Base-by-base conservation (phyloP, 2,329 filamentous ascomycete genomes). In the Cladosporium sp. region DNA sequence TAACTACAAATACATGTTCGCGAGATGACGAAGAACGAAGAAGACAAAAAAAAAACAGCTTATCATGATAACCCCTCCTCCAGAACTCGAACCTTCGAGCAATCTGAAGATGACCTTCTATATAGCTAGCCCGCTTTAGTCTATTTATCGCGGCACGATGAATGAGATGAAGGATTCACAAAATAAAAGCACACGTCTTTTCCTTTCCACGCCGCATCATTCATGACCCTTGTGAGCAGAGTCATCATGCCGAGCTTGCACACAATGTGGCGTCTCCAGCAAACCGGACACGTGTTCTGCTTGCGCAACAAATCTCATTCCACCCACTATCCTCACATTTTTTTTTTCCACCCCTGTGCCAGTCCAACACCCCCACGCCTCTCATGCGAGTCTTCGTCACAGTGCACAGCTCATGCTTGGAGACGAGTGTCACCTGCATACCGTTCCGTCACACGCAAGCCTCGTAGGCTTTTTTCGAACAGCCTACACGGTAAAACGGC, bases 101-200 rank as follows among this genome's bases (percentile, higher is more conserved):
- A 8, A 8, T 21, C 33, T 53, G 3, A 37, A 33, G 18, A 33
- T 21, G 18, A 46, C 4, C 40, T 46, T 46, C n/a, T 21, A 46
- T 18, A 5, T 46, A 46, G 40, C 40, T 28, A 55, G 52, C 35
- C 56, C 33, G 35, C 56, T 16, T 28, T 44, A 29, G 10, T 14
- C 29, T 53, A 29, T 21, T n/a, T 23, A 29, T n/a, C 18, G 56
- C 37, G 56, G 56, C 46, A 44, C 37, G 56, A 59, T 59, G 56
- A 59, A 59, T 59, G 33, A 59, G 29, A 40, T 29, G 18, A 55
- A n/a, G 31, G 11, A n/a, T 33, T 3, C 28, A 18, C 29, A n/a
- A 12, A 56, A 29, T 8, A 4, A 18, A 5, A 11, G 4, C n/a
- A 46, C n/a, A 3, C 12, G 40, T 11, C 18, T 44, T 44, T 21